Conservation (phyloP, 2,329 filamentous ascomycete genomes). For the Xylaria sp. region DNA sequence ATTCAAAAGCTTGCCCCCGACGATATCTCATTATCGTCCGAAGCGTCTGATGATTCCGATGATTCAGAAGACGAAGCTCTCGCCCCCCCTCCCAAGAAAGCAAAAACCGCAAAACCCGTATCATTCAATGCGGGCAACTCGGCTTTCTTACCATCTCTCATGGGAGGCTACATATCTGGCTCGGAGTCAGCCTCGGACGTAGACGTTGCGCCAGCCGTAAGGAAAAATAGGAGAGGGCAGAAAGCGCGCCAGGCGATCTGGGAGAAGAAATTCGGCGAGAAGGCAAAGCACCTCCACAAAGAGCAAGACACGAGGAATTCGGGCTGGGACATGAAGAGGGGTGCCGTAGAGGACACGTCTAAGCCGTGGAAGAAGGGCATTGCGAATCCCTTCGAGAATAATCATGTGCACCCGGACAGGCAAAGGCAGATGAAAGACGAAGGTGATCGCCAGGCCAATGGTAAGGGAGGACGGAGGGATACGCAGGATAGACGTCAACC, state of each 20-base stretch:
- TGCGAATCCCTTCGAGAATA: constrained; percentile 47
- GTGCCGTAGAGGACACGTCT: constrained; percentile 57
- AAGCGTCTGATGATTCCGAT: constrained; percentile 46
- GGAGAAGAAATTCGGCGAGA: constrained; percentile 81
- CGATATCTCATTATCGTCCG: constrained; percentile 46
- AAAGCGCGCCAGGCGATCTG: constrained; percentile 80
- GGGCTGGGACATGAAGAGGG: constrained; percentile 69
- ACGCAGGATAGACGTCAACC: constrained; percentile 24
- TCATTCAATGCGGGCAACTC: constrained; percentile 55
- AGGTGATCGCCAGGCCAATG: constrained; percentile 9
- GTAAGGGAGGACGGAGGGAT: constrained; percentile 14
- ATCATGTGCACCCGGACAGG: constrained; percentile 48
- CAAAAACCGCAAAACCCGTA: constrained; percentile 38
- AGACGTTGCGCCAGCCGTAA: constrained; percentile 66
- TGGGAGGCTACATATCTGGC: constrained; percentile 83
- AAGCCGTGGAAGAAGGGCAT: constrained; percentile 66
- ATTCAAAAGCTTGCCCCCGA: constrained; percentile 40
- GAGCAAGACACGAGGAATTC: constrained; percentile 56
- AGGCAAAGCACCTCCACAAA: constrained; percentile 71
- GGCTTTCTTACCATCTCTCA: constrained; percentile 78
- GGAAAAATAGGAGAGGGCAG: constrained; percentile 82
- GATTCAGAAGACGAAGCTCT: constrained; percentile 46
- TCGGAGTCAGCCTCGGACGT: constrained; percentile 77
- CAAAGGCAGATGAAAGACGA: constrained; percentile 51
- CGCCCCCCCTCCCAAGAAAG: constrained; percentile 50